Conservation (phyloP, 768 basidiomycete genomes). For the Kwoniella mangroviensis region DNA sequence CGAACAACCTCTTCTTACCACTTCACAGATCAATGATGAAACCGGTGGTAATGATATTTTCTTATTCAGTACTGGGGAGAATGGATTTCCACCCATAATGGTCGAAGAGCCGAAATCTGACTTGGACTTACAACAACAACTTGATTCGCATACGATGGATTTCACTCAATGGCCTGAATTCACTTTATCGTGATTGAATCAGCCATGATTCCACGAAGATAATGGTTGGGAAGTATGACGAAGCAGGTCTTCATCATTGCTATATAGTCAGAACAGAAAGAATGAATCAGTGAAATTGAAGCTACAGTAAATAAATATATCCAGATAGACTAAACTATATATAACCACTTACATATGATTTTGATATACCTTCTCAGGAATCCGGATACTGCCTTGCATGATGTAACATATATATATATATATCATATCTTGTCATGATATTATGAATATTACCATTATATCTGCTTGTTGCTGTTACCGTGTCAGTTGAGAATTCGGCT, state of each 20-base stretch:
- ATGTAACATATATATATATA: not conserved
- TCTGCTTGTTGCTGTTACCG: not conserved
- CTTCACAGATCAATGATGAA: not conserved
- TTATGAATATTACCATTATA: slow-evolving; percentile 7
- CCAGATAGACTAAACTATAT: not conserved
- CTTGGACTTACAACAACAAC: not conserved
- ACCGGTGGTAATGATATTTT: not conserved
- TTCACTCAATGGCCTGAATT: slow-evolving; percentile 13
- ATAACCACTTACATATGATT: too few species aligned
- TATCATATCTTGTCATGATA: not conserved
- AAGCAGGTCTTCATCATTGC: slow-evolving; percentile 11
- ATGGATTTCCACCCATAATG: slow-evolving; percentile 5
- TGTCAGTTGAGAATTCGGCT: not conserved
- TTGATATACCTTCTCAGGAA: too few species aligned
- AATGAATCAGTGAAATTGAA: not conserved
- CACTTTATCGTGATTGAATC: not conserved
- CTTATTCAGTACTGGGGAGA: not conserved
- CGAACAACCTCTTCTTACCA: slow-evolving; percentile 1
- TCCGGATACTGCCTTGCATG: not conserved
- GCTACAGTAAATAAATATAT: not conserved
- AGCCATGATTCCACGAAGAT: not conserved
- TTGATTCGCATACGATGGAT: not conserved
- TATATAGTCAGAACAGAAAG: not conserved
- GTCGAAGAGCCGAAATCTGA: slow-evolving; percentile 17
- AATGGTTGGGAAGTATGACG: not conserved